Evolutionary conservation across 441 rosid genomes (phyloP).

Genomic region (Viola pubescens): DNA sequence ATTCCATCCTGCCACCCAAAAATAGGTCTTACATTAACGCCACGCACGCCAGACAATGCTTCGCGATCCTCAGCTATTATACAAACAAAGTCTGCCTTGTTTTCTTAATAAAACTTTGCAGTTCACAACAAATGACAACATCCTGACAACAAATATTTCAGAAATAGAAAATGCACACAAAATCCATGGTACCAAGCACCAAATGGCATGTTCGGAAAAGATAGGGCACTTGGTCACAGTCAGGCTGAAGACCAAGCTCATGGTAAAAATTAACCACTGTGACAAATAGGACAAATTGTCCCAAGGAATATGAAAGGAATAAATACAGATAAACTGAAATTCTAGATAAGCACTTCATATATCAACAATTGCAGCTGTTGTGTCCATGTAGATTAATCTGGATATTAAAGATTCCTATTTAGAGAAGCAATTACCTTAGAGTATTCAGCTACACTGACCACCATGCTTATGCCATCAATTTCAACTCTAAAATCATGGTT

Average conservation of each 20-base stretch:
- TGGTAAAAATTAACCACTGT: no score
- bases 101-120: background rate
- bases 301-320: background rate
- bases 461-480: constrained; percentile 45
- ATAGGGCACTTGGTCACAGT: no score
- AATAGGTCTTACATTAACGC: constrained; percentile 16
- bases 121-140: background rate
- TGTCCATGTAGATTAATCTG: background rate
- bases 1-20: constrained; percentile 44
- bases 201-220: no score
- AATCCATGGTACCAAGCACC: no score
- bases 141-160: no score
- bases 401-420: constrained; percentile 1
- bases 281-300: no score
- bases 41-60: background rate
- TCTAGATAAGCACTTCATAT: no score
- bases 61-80: background rate
- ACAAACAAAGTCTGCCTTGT: background rate
- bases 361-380: no score
- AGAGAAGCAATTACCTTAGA: constrained; percentile 41
- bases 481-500: constrained; percentile 55
- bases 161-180: no score
- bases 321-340: no score
- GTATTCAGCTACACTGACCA: constrained; percentile 52
- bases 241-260: no score